Base-by-base conservation (phyloP, 2,329 filamentous ascomycete species). In the Alternaria tenuissima region DNA sequence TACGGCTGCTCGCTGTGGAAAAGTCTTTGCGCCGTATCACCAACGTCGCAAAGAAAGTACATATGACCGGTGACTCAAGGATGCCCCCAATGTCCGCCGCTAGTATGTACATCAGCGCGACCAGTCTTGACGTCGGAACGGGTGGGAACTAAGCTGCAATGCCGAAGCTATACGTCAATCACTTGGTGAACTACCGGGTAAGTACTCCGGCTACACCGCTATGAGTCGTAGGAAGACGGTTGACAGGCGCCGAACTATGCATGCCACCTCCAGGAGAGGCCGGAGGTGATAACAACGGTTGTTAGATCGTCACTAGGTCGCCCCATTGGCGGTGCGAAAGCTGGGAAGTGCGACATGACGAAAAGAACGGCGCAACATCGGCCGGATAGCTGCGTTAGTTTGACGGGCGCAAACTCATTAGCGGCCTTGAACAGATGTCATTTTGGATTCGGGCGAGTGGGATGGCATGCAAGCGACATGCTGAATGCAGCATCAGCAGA, bases 321-420 rank as follows among this genome's bases (percentile, higher is more conserved):
- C 18, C 51, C 30, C 24, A 51, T 36, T 39, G 41, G 52, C 34
- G 18, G 20, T 5, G 24, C 39, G 44, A 32, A 32, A 30, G 4
- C 36, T 46, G 42, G 34, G 26, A 44, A 24, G 53, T 55, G 42
- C 55, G 39, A 54, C 52, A 51, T 59, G 57, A 59, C 44, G 58
- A 48, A 49, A 48, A 43, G 36, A 36, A 46, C 54, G 58, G 54
- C 54, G 58, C 53, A n/a, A 60, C 57, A 38, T 53, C 58, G 54
- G 58, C 28, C 53, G 51, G 52, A 36, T 36, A 34, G 56, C 42
- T 46, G 41, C 51, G 46, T 51, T 22, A 28, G 34, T 30, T 34
- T 34, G 49, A 54, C 56, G 16, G 43, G 26, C 41, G 44, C 42
- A 36, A n/a, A 38, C 16, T 32, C 41, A 36, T 36, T 44, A 55